Evolutionary conservation across 768 basidiomycete species (phyloP), one percentile per base, ranked within the genome.

Genomic region (Russula olivacea): DNA sequence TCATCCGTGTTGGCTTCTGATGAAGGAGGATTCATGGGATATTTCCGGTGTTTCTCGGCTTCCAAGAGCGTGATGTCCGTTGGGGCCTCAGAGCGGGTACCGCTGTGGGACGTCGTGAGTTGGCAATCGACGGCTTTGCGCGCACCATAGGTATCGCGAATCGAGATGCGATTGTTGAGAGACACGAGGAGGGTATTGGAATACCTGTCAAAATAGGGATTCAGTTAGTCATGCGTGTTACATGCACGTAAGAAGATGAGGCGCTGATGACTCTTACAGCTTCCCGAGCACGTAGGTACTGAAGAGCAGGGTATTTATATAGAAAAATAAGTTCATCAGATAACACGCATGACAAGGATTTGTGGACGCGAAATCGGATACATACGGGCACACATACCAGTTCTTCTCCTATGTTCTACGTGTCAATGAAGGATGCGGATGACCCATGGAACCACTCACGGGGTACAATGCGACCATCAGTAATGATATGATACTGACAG

Each of bases 181-280:
- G 68, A 51, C 40, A 71, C 67, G 21, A 72, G 68, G 21, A 72
- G 64, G 0, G 70, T 72, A 58, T 72, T 72, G 17, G 71, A 66
- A 49, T 66, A 68, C 5, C 62, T 63, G 36, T 49, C 36, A 28
- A n/a, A 45, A 45, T 15, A 3, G 21, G 21, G 12, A 23, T 14
- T 0, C 19, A 28, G 51, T 43, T 25, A 45, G 40, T 3, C 49
- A 36, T 45, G 17, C 12, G 32, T 8, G 14, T 3, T 0, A 30
- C 12, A 17, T 9, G 11, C 25, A 30, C 10, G 17, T 2, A 2
- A 2, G 12, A 21, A 32, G 21, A n/a, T 28, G 28, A 23, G 32
- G 34, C 55, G 43, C 48, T 38, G 55, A 45, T 51, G 12, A 5
- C 36, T 11, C 62, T 63, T 55, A 63, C 62, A 59, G 19, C 53